Evolutionary conservation across 495 filamentous ascomycete genomes (phyloP).

Genomic region (Aspergillus coremiiformis): DNA sequence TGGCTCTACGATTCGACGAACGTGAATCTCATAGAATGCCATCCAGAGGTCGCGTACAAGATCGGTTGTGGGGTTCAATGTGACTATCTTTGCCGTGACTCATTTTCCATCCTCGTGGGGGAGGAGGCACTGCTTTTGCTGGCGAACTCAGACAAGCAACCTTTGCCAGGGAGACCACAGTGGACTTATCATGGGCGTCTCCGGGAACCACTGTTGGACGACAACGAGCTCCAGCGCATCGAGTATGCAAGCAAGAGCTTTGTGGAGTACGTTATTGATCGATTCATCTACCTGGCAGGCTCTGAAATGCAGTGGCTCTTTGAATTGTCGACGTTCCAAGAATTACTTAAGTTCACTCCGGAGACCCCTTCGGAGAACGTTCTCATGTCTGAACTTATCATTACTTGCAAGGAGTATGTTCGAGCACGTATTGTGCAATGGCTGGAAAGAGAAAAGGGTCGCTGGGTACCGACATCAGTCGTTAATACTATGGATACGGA

Average conservation of each 20-base stretch:
- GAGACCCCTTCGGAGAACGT: neutral
- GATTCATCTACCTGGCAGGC: conserved; percentile 30
- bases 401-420: conserved; percentile 19
- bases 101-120: conserved; percentile 43
- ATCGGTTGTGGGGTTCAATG: conserved; percentile 40
- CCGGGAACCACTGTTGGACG: conserved; percentile 29
- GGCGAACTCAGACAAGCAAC: conserved; percentile 6
- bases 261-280: conserved; percentile 24
- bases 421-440: neutral
- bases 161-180: conserved; percentile 2
- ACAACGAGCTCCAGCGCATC: conserved; percentile 39
- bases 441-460: neutral
- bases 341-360: conserved; percentile 14
- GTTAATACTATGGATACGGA: neutral
- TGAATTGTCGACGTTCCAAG: conserved; percentile 21
- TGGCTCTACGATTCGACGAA: conserved; percentile 44
- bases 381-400: conserved; percentile 12
- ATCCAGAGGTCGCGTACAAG: conserved; percentile 40
- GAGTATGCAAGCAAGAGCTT: conserved; percentile 47
- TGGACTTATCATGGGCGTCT: conserved; percentile 24
- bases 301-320: conserved; percentile 38
- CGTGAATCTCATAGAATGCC: conserved; percentile 36
- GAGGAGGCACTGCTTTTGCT: conserved; percentile 37
- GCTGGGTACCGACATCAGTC: neutral
- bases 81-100: conserved; percentile 29